These are phyloP conservation scores for Pseudogymnoascus sp. DNA, from an alignment of 2,329 filamentous ascomycete genomes.

Conservation along the genomic window DNA sequence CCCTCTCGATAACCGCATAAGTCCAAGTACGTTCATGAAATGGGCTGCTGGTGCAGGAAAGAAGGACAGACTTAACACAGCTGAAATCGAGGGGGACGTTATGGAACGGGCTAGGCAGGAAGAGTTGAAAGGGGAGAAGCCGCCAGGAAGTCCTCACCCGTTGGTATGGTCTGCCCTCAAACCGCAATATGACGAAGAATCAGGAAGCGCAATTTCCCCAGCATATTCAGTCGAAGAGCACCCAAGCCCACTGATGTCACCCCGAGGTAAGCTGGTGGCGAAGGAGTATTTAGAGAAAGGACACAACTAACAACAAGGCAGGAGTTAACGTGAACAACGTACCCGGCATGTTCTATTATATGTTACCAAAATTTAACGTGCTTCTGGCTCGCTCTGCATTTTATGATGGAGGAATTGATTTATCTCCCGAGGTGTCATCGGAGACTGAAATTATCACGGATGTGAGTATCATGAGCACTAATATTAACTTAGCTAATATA, in stretches of 20 bases:
- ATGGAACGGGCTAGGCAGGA: slow-evolving; percentile 51
- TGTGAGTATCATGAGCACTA: neutral
- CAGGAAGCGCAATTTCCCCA: slow-evolving; percentile 19
- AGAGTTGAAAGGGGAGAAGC: slow-evolving; percentile 15
- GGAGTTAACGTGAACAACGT: neutral
- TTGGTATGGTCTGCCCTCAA: slow-evolving; percentile 14
- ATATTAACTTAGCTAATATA: neutral
- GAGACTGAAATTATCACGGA: neutral
- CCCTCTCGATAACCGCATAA: slow-evolving; percentile 31
- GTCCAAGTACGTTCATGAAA: slow-evolving; percentile 37
- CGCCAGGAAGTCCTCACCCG: slow-evolving; percentile 18
- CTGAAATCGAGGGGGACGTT: slow-evolving; percentile 47
- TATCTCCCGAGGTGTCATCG: neutral
- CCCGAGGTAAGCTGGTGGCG: slow-evolving; percentile 16
- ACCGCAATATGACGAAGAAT: slow-evolving; percentile 24
- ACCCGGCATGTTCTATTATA: neutral
- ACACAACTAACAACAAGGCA: neutral
- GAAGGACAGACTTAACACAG: slow-evolving; percentile 28
- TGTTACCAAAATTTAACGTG: neutral
- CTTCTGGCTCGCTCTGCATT: neutral
- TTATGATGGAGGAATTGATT: neutral
- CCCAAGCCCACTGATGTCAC: slow-evolving; percentile 17
- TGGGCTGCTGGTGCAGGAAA: slow-evolving; percentile 29
- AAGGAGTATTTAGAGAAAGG: neutral
- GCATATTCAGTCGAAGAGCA: slow-evolving; percentile 14